A percentile compares a stretch with the other conserved stretches of the same genome.
phyloP scores from a whole-genome alignment of 257 asterid genomes.

The Solanum pinnatisectum region DNA sequence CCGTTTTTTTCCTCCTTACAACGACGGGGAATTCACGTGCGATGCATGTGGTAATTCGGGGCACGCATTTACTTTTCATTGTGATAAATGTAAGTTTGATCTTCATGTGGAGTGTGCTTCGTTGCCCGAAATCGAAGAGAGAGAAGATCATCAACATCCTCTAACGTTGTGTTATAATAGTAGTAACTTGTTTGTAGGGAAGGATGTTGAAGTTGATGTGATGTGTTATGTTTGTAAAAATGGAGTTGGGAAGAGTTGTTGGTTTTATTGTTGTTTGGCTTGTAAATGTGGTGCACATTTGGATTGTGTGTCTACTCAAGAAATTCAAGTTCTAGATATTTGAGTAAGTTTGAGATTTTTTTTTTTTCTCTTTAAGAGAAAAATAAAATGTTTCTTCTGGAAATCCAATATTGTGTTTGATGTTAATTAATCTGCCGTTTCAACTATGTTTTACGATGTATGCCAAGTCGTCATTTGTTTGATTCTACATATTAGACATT shows the following conservation, averaged over 20 bases:
- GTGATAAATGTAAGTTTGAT: slow-evolving; percentile 19
- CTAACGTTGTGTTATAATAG: slow-evolving; percentile 8
- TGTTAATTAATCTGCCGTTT: not conserved
- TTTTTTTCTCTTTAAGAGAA: not conserved
- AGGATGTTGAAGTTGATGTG: not conserved
- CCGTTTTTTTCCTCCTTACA: slow-evolving; percentile 11
- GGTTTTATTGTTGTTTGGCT: slow-evolving; percentile 29
- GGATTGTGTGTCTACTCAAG: slow-evolving; percentile 13
- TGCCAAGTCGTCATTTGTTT: not conserved
- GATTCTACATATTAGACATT: not conserved
- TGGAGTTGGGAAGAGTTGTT: slow-evolving; percentile 10
- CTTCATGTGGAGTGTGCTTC: slow-evolving; percentile 34
- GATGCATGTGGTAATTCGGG: slow-evolving; percentile 21
- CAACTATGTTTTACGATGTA: not conserved
- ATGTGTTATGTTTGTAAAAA: slow-evolving; percentile 21
- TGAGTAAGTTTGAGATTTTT: not conserved
- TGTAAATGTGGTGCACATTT: slow-evolving; percentile 24
- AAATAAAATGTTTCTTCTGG: not conserved
- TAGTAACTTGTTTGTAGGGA: not conserved
- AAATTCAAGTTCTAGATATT: not conserved
- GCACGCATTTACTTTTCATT: slow-evolving; percentile 18
- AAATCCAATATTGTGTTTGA: not conserved
- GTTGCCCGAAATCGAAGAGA: slow-evolving; percentile 25
- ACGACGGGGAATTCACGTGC: slow-evolving; percentile 13
- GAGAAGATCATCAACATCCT: slow-evolving; percentile 29